phyloP scores from a whole-genome alignment of 306 rosid genomes.

The Sicyos baderoa region DNA sequence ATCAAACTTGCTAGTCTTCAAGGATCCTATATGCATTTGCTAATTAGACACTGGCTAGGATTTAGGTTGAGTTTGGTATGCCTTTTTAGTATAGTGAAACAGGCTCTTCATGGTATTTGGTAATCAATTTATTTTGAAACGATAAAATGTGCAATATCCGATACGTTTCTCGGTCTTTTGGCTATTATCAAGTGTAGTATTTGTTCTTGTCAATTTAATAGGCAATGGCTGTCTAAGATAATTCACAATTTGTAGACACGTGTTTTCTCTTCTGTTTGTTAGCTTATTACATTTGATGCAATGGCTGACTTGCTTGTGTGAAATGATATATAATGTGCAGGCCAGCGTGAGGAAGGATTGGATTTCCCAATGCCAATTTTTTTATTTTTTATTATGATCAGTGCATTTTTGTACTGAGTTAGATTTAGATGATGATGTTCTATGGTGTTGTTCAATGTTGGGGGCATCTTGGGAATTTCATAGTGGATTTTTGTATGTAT shows the following conservation, averaged over 20 bases:
- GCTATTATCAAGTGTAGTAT: neutral
- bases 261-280: neutral
- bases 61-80: neutral
- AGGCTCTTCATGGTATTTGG: neutral
- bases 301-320: conserved; percentile 22
- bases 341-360: conserved; percentile 45
- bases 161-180: neutral
- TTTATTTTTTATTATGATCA: conserved; percentile 56
- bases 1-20: neutral
- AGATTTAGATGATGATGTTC: conserved; percentile 34
- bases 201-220: neutral
- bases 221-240: no score
- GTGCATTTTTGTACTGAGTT: conserved; percentile 44
- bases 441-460: conserved; percentile 28
- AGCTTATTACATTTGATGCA: neutral
- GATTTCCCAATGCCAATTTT: conserved; percentile 47
- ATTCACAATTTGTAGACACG: neutral
- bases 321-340: conserved; percentile 49
- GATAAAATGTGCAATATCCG: neutral
- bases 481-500: conserved; percentile 20
- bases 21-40: neutral
- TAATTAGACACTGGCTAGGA: neutral
- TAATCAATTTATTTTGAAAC: neutral
- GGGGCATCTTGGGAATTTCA: conserved; percentile 29
- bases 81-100: neutral